Percentiles rank a stretch among this genome's conserved stretches.
Conservation (phyloP, 345 rosid genomes). For the Populus davidiana region DNA sequence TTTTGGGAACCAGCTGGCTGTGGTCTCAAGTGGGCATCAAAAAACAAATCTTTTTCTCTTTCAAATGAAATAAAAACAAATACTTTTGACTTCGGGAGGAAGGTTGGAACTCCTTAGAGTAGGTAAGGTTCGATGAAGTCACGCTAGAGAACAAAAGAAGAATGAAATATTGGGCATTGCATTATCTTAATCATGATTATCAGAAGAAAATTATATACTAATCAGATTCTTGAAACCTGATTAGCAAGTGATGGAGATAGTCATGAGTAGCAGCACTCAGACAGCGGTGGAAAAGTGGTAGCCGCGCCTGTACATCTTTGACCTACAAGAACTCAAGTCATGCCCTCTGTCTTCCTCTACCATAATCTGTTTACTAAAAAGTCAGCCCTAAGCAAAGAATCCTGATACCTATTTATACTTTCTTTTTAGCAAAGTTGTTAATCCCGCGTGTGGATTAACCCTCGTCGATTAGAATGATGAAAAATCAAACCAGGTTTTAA, state of each 20-base stretch:
- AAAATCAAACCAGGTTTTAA: too few relatives aligned
- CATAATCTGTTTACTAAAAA: background rate
- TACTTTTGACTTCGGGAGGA: background rate
- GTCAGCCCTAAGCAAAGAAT: background rate
- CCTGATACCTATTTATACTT: background rate
- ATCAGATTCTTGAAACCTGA: background rate
- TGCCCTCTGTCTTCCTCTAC: background rate
- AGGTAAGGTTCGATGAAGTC: conserved; percentile 9
- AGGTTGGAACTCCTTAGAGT: background rate
- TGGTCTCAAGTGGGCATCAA: background rate
- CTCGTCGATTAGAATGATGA: too few relatives aligned
- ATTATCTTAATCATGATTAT: background rate
- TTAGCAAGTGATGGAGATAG: background rate
- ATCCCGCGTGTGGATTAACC: too few relatives aligned
- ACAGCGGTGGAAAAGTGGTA: conserved; percentile 29
- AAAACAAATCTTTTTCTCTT: background rate
- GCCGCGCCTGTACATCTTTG: conserved; percentile 27
- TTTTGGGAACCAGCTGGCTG: conserved; percentile 29
- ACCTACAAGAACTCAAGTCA: background rate
- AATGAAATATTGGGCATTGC: background rate
- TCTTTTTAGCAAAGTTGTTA: background rate
- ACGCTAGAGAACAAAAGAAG: background rate
- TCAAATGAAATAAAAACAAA: background rate
- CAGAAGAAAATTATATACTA: background rate
- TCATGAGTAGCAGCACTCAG: background rate